These are phyloP conservation scores for Amaranthus palmeri DNA, from an alignment of 148 eudicot genomes.

Conservation along the genomic window DNA sequence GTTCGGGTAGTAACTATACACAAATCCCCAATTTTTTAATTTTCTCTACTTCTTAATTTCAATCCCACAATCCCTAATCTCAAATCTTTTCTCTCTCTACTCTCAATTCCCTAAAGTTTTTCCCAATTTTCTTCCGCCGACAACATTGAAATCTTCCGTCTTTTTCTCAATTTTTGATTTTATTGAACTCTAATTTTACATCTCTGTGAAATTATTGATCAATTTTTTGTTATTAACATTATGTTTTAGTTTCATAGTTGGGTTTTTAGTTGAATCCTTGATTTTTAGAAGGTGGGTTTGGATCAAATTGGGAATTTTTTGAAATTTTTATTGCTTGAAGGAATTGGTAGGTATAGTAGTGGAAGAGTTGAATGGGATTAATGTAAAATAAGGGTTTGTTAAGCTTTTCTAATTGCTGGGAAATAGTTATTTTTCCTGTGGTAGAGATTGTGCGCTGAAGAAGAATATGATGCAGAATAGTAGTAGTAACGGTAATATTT, in stretches of 20 bases:
- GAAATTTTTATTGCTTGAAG: background rate
- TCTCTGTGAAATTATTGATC: background rate
- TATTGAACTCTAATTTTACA: conserved; percentile 13
- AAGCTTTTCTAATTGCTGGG: conserved; percentile 1
- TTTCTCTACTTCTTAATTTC: conserved; percentile 4
- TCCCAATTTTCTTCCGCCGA: too few relatives aligned
- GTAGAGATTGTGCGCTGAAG: conserved; percentile 12
- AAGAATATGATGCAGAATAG: conserved; percentile 40
- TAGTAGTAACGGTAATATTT: conserved; percentile 31
- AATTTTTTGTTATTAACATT: background rate
- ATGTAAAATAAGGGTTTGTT: background rate
- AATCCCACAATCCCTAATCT: conserved; percentile 19
- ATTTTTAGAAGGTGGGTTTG: conserved; percentile 8
- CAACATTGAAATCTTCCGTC: background rate
- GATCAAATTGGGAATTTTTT: conserved; percentile 17
- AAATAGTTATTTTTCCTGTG: background rate
- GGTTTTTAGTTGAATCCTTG: background rate
- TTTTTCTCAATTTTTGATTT: background rate
- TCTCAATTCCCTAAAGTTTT: background rate
- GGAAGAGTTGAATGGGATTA: conserved; percentile 1
- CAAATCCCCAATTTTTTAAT: background rate
- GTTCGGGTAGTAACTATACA: conserved; percentile 14
- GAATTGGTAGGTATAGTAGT: conserved; percentile 10
- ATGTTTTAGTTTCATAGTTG: background rate
- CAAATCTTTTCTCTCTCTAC: background rate